Conservation (phyloP, 2,329 filamentous ascomycete genomes). For the Aspergillus ruber region DNA sequence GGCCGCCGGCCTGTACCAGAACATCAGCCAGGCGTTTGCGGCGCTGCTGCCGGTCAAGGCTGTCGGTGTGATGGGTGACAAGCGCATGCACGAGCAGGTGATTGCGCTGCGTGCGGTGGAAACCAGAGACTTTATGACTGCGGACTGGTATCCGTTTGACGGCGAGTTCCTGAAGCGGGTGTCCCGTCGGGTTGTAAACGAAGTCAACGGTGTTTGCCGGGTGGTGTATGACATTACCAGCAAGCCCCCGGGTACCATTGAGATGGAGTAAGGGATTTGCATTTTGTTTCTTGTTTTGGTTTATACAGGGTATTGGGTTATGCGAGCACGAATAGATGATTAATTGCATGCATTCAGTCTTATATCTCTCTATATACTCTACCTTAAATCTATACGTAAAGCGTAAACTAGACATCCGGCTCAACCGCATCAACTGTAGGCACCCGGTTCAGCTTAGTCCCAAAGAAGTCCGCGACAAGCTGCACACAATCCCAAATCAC, state of each 20-base stretch:
- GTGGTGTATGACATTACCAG: conserved; percentile 45
- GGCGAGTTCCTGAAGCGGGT: conserved; percentile 60
- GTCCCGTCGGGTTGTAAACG: conserved; percentile 64
- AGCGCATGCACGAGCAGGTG: conserved; percentile 59
- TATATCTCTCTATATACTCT: not conserved
- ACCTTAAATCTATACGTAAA: not conserved
- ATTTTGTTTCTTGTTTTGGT: not conserved
- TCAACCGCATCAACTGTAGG: conserved; percentile 28
- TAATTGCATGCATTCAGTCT: not conserved
- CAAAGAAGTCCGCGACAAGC: conserved; percentile 23
- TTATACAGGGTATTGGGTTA: not conserved
- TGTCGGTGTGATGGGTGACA: conserved; percentile 56
- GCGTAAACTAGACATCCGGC: conserved; percentile 18
- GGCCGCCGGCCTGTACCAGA: conserved; percentile 40
- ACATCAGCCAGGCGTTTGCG: conserved; percentile 66
- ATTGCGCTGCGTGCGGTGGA: conserved; percentile 57
- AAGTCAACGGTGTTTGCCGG: conserved; percentile 55
- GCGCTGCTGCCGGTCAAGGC: conserved; percentile 60
- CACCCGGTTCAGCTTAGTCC: conserved; percentile 22
- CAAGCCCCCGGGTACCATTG: conserved; percentile 67
- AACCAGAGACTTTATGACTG: conserved; percentile 67
- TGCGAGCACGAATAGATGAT: not conserved
- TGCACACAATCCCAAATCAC: conserved; percentile 26
- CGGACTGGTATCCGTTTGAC: conserved; percentile 62
- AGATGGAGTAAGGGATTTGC: conserved; percentile 56